Evolutionary conservation across 495 filamentous ascomycete species (phyloP).

Genomic region (Aspergillus sclerotiicarbonarius): DNA sequence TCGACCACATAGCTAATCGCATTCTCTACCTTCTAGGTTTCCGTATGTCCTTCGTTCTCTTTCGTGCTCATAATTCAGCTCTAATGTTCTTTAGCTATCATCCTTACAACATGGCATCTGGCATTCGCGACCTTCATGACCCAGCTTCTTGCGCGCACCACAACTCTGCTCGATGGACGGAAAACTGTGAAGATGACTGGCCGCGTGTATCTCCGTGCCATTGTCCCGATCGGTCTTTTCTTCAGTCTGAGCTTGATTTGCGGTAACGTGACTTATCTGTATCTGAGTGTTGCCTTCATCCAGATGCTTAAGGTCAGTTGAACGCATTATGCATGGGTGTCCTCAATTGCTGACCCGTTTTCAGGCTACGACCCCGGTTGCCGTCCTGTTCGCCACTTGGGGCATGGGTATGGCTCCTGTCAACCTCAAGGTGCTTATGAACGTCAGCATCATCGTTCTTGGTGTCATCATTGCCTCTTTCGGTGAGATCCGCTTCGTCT

Average conservation of each 20-base stretch:
- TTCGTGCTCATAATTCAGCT: constrained; percentile 5
- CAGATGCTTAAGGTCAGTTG: constrained; percentile 88
- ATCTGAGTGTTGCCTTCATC: constrained; percentile 91
- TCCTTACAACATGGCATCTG: constrained; percentile 93
- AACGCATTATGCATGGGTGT: not conserved
- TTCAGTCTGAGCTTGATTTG: constrained; percentile 94
- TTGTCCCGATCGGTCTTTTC: constrained; percentile 89
- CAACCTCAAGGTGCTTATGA: constrained; percentile 75
- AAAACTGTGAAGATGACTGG: constrained; percentile 94
- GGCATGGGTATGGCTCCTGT: constrained; percentile 71
- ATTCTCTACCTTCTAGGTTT: constrained; percentile 28
- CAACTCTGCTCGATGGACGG: constrained; percentile 79
- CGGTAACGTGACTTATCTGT: constrained; percentile 89
- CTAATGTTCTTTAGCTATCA: constrained; percentile 46
- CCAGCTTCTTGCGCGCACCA: constrained; percentile 82
- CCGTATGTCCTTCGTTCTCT: constrained; percentile 31
- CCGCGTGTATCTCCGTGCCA: constrained; percentile 82
- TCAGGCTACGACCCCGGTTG: constrained; percentile 86
- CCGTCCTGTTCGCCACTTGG: constrained; percentile 84
- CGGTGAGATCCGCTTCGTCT: constrained; percentile 88
- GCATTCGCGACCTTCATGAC: constrained; percentile 87
- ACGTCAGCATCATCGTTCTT: constrained; percentile 84
- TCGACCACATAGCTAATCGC: not conserved
- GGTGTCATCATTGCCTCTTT: constrained; percentile 89
- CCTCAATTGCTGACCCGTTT: constrained; percentile 13